These are phyloP conservation scores for Picea abies DNA, from an alignment of 83 land plant genomes.

Conservation along the genomic window DNA sequence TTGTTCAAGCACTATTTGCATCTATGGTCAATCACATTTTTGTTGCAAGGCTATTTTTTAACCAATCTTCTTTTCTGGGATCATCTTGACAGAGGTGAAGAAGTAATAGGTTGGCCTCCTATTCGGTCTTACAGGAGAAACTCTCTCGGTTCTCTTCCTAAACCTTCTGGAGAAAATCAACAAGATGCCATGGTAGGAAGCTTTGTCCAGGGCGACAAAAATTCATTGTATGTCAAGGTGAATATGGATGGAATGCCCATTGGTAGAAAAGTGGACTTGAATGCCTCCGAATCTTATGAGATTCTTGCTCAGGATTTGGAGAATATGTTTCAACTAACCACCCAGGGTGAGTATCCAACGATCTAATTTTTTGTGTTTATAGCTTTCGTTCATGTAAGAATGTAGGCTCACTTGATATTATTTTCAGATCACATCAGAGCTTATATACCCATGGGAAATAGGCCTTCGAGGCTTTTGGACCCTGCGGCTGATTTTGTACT, in stretches of 20 bases:
- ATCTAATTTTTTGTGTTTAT: background rate
- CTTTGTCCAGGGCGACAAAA: constrained; percentile 4
- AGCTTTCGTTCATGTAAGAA: background rate
- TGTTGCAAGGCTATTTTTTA: background rate
- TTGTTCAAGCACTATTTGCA: too few relatives aligned
- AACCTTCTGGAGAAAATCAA: constrained; percentile 18
- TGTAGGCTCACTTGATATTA: background rate
- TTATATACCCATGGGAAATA: background rate
- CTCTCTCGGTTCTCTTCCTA: constrained; percentile 50
- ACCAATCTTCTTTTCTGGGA: constrained; percentile 3
- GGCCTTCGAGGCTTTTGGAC: constrained; percentile 10
- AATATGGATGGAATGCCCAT: constrained; percentile 60
- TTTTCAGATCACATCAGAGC: background rate
- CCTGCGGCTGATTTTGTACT: constrained; percentile 6
- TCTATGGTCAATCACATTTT: background rate
- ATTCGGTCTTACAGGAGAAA: constrained; percentile 49
- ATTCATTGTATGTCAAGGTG: constrained; percentile 59
- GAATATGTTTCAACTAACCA: constrained; percentile 44
- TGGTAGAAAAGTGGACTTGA: constrained; percentile 64
- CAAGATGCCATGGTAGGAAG: background rate
- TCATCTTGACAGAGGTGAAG: constrained; percentile 34
- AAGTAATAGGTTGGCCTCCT: constrained; percentile 81
- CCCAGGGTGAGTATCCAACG: background rate
- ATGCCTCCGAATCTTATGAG: constrained; percentile 41
- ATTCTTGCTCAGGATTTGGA: constrained; percentile 40